A percentile compares a stretch with the other conserved stretches of the same genome.
phyloP scores from a whole-genome alignment of 2,329 filamentous ascomycete genomes.

The Elsinoe ampelina region DNA sequence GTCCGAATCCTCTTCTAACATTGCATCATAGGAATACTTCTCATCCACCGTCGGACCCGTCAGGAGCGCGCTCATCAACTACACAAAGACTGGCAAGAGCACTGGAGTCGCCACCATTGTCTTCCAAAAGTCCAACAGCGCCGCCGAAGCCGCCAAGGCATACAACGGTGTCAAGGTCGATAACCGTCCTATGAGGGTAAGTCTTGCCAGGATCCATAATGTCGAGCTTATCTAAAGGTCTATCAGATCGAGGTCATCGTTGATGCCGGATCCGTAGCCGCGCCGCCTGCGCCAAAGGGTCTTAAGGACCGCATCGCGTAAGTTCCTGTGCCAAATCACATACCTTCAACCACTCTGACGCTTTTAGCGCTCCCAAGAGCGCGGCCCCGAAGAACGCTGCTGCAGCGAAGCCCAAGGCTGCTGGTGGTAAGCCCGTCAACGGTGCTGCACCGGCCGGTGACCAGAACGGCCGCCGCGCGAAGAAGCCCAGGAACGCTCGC shows the following conservation, averaged over 20 bases:
- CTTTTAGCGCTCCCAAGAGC: conserved; percentile 17
- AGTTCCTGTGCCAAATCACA: conserved; percentile 27
- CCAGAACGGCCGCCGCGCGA: conserved; percentile 46
- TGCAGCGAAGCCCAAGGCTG: conserved; percentile 61
- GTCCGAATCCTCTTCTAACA: conserved; percentile 1
- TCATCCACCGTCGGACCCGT: conserved; percentile 75
- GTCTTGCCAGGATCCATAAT: conserved; percentile 18
- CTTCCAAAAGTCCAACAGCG: conserved; percentile 72
- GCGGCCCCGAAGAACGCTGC: conserved; percentile 50
- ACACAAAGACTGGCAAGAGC: conserved; percentile 85
- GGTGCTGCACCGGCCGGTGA: conserved; percentile 39
- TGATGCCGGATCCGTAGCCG: conserved; percentile 61
- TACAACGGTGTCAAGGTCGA: conserved; percentile 88
- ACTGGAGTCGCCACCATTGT: conserved; percentile 85
- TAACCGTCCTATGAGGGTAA: conserved; percentile 81
- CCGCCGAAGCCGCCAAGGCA: conserved; percentile 71
- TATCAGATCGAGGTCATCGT: conserved; percentile 80
- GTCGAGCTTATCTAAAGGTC: not conserved
- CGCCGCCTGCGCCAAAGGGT: conserved; percentile 58
- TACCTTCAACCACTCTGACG: not conserved
- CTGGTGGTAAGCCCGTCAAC: conserved; percentile 43
- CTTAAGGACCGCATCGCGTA: conserved; percentile 79
- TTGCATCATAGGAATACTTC: conserved; percentile 82
- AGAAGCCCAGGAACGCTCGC: conserved; percentile 49
- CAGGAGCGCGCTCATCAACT: conserved; percentile 83